Evolutionary conservation across 2,329 filamentous ascomycete genomes (phyloP), one percentile per base, ranked within the genome.

Genomic region (Pseudogymnoascus sp.): DNA sequence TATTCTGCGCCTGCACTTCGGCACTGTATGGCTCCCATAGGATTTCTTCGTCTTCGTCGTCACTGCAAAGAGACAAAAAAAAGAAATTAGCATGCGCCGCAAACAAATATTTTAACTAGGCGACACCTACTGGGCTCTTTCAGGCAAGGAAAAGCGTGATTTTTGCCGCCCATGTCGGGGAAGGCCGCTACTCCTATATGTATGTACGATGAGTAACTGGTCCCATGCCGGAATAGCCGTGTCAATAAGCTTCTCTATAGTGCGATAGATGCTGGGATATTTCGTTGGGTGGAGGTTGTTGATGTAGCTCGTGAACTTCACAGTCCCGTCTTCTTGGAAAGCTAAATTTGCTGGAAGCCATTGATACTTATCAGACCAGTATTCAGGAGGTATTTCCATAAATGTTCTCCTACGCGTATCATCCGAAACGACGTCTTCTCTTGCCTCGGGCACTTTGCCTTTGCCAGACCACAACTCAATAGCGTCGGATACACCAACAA

Each of bases 241-340:
- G 6, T 65, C 63, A 60, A 78, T 71, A 6, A 73, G 20, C 7
- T 71, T 65, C 62, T 77, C 75, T 14, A 79, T 70, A 9, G 74
- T 47, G 4, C 61, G 60, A 63, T 78, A 79, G 3, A 78, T 63
- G 1, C 69, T 59, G 6, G 60, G 60, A 58, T 75, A 64, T 16
- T 70, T 69, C 4, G 62, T 60, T 0, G 77, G 77, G 62, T 78
- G 75, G 6, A 79, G 68, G 60, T 78, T 79, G 63, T 79, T 79
- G 67, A 79, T 76, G 61, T 78, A 78, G 36, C 73, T 74, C 4
- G 66, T 69, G 57, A 78, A 69, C 67, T 64, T 67, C 11, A 64
- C 64, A 30, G 5, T 60, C 5, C 65, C 67, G 25, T 65, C 62
- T 14, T 61, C 57, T 47, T 64, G 61, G 6, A 76, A 66, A n/a